Conservation (phyloP, 192 early-diverging fungal species). For the Coemansia sp. region DNA sequence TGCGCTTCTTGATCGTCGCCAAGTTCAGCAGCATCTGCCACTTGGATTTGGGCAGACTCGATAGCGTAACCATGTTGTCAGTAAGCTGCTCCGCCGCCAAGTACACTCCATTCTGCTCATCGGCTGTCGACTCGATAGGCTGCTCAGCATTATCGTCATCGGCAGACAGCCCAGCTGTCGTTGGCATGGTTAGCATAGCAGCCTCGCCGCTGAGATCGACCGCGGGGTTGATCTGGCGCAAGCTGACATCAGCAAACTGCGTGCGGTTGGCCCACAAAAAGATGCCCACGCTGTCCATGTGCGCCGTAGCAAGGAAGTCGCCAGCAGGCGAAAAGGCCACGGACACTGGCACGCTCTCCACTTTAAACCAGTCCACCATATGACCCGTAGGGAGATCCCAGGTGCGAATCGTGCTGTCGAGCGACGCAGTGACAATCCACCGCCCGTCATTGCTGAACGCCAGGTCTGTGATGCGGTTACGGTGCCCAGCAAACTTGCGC, state of each 20-base stretch:
- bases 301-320: conserved; percentile 90
- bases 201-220: conserved; percentile 4
- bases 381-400: conserved; percentile 96
- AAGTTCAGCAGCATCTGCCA: conserved; percentile 93
- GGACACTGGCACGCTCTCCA: conserved; percentile 78
- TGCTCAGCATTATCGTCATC: conserved; percentile 57
- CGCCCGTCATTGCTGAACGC: conserved; percentile 92
- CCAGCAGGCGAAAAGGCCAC: conserved; percentile 89
- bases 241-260: conserved; percentile 73
- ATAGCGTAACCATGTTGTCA: conserved; percentile 88
- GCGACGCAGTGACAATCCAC: conserved; percentile 81
- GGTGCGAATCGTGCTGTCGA: conserved; percentile 89
- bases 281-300: conserved; percentile 91
- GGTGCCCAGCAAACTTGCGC: conserved; percentile 88
- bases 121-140: neutral
- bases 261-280: conserved; percentile 92
- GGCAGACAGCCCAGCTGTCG: conserved; percentile 56
- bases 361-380: conserved; percentile 83
- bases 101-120: conserved; percentile 28
- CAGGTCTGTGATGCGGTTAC: conserved; percentile 86
- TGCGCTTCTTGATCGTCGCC: conserved; percentile 92
- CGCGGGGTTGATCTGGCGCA: conserved; percentile 63
- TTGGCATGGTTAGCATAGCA: conserved; percentile 62
- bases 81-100: conserved; percentile 64
- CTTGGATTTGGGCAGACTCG: conserved; percentile 76